Base-by-base conservation (phyloP, 257 asterid genomes). In the Thymus quinquecostatus region DNA sequence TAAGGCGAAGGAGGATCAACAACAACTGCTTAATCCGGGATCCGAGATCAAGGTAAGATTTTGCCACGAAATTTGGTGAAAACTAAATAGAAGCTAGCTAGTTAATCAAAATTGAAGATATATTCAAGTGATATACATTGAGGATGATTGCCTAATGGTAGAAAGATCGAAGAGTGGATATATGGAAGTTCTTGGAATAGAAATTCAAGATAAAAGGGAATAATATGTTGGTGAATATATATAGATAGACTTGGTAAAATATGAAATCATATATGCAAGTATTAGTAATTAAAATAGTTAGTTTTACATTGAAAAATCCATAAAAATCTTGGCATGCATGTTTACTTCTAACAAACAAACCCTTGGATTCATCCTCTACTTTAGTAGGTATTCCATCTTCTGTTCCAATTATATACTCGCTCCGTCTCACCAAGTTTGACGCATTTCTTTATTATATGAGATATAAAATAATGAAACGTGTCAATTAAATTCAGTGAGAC, bases 31-130 rank as follows among this genome's bases (percentile, higher is more conserved):
- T 49, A 82, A 84, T 82, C 88, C 86, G 5, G 84, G 81, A 38
- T 81, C 97, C n/a, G 94, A 91, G 89, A 78, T 84, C 81, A 88
- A 82, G 92, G 96, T 88, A 82, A n/a, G 62, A 10, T 69, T 62
- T 12, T 29, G 11, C 63, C 38, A 13, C 29, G 40, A 61, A 27
- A 60, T 30, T 32, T 38, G 2, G 8, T 38, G 7, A 5, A 5
- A 38, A 38, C 6, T 38, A 38, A 38, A 38, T 38, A 38, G 41
- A 38, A 38, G 8, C 41, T 38, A 38, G 8, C 5, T 36, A 36
- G 5, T 34, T 34, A 34, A 34, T 3, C 5, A 1, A 3, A 53
- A 27, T 14, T 1, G 8, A 50, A 50, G 6, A 14, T 53, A 7
- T 9, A 36, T 21, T 21, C 21, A 21, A 36, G 40, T 36, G 6